Evolutionary conservation across 2,329 filamentous ascomycete genomes (phyloP).

Genomic region (Thermoascus crustaceus): DNA sequence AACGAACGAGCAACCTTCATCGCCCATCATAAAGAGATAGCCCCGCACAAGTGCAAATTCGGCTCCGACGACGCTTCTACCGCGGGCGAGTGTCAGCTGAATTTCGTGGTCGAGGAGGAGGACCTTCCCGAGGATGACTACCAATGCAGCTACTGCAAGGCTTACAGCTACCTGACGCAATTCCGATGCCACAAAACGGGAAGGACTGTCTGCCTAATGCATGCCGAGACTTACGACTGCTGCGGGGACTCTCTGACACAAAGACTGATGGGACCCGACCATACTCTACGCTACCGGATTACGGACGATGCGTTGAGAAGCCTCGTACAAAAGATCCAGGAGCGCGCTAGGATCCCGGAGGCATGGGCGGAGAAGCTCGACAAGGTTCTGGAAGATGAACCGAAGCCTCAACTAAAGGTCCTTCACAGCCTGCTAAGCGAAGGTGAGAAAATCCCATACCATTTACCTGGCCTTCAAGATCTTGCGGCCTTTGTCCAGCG

Average conservation of each 20-base stretch:
- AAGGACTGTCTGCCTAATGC: slow-evolving; percentile 73
- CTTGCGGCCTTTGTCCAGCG: slow-evolving; percentile 86
- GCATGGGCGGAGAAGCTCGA: slow-evolving; percentile 86
- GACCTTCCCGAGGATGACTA: slow-evolving; percentile 87
- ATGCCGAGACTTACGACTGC: slow-evolving; percentile 73
- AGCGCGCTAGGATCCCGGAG: slow-evolving; percentile 80
- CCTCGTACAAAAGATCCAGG: slow-evolving; percentile 66
- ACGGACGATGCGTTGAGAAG: slow-evolving; percentile 60
- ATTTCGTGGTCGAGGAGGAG: slow-evolving; percentile 58
- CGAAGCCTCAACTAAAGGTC: slow-evolving; percentile 75
- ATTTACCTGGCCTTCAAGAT: slow-evolving; percentile 70
- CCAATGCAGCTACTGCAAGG: slow-evolving; percentile 85
- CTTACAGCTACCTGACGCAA: slow-evolving; percentile 81
- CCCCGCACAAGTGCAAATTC: slow-evolving; percentile 49
- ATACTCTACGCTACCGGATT: slow-evolving; percentile 70
- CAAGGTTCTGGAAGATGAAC: slow-evolving; percentile 71
- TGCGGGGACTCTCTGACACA: slow-evolving; percentile 61
- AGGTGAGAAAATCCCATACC: slow-evolving; percentile 92
- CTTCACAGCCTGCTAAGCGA: slow-evolving; percentile 78
- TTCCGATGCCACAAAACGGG: slow-evolving; percentile 76
- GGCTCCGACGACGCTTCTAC: slow-evolving; percentile 39
- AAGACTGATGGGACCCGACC: slow-evolving; percentile 61
- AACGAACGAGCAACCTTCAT: slow-evolving; percentile 61
- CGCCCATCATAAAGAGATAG: slow-evolving; percentile 51
- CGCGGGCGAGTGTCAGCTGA: slow-evolving; percentile 47